Evolutionary conservation across 2,329 filamentous ascomycete species (phyloP).

Genomic region (Rutstroemia sp.): DNA sequence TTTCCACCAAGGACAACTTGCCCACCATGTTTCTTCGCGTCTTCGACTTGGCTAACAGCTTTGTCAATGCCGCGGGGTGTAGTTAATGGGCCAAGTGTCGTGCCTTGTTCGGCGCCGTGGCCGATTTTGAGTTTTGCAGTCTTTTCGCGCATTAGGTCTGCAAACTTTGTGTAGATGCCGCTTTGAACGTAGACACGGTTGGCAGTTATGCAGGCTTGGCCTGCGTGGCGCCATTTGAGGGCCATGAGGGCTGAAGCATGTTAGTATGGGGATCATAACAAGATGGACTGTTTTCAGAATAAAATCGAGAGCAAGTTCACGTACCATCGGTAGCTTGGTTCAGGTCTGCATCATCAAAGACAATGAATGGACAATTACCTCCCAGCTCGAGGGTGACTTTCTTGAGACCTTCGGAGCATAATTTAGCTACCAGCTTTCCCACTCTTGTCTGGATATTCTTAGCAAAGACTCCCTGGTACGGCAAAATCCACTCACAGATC

Average conservation of each 20-base stretch:
- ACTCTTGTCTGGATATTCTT: constrained; percentile 38
- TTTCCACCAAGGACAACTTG: constrained; percentile 55
- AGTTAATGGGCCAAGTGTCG: constrained; percentile 54
- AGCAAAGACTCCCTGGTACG: background rate
- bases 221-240: constrained; percentile 51
- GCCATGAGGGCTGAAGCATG: constrained; percentile 32
- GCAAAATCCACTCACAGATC: constrained; percentile 30
- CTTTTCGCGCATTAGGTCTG: constrained; percentile 44
- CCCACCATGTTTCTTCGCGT: constrained; percentile 56
- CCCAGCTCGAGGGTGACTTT: constrained; percentile 58
- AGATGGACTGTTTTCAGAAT: no score
- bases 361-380: constrained; percentile 57
- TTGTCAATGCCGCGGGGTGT: constrained; percentile 49
- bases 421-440: constrained; percentile 53
- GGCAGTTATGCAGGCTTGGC: constrained; percentile 58
- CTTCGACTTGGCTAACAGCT: constrained; percentile 51
- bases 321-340: constrained; percentile 45
- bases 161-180: constrained; percentile 54
- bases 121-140: constrained; percentile 50
- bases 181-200: constrained; percentile 59
- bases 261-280: background rate
- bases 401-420: constrained; percentile 53
- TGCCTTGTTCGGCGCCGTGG: constrained; percentile 49
- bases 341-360: constrained; percentile 58
- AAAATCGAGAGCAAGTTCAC: background rate